Percentiles rank a stretch among this genome's conserved stretches.
Evolutionary conservation across 305 asterid species (phyloP).

Genomic region (Plantago rigida): DNA sequence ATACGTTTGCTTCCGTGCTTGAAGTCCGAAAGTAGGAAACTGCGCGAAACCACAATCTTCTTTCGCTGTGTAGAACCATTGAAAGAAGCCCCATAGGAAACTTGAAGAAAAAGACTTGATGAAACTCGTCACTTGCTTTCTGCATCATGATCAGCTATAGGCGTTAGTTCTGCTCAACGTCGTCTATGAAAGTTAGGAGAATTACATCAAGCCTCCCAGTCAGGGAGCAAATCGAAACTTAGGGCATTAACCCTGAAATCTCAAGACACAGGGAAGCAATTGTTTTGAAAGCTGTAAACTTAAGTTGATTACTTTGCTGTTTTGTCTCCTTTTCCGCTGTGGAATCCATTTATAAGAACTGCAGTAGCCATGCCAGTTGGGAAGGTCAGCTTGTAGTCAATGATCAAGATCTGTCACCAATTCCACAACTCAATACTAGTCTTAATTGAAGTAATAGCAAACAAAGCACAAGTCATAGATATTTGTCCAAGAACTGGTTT

Average conservation of each 20-base stretch:
- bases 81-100: constrained; percentile 70
- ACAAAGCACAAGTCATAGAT: no score
- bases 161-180: neutral
- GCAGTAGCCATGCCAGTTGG: constrained; percentile 74
- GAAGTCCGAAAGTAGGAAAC: constrained; percentile 75
- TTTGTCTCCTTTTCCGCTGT: constrained; percentile 40
- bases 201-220: no score
- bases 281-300: neutral
- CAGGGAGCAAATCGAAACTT: no score
- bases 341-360: constrained; percentile 61
- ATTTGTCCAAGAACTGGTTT: neutral
- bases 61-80: constrained; percentile 67
- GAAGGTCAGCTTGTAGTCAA: constrained; percentile 55
- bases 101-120: constrained; percentile 41
- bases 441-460: no score
- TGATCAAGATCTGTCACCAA: constrained; percentile 40
- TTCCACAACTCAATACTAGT: neutral
- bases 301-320: constrained; percentile 39
- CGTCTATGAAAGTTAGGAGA: neutral
- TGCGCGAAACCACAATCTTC: constrained; percentile 58
- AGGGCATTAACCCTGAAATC: no score
- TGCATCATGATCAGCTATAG: constrained; percentile 24
- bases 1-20: constrained; percentile 67
- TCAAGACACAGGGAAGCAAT: neutral
- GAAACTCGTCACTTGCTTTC: constrained; percentile 58